Percentiles rank a stretch among this genome's conserved stretches.
These are phyloP conservation scores for Bryoerythrophyllum caledonicum DNA, from an alignment of 225 moss, liverwort and hornwort species.

Conservation along the genomic window DNA sequence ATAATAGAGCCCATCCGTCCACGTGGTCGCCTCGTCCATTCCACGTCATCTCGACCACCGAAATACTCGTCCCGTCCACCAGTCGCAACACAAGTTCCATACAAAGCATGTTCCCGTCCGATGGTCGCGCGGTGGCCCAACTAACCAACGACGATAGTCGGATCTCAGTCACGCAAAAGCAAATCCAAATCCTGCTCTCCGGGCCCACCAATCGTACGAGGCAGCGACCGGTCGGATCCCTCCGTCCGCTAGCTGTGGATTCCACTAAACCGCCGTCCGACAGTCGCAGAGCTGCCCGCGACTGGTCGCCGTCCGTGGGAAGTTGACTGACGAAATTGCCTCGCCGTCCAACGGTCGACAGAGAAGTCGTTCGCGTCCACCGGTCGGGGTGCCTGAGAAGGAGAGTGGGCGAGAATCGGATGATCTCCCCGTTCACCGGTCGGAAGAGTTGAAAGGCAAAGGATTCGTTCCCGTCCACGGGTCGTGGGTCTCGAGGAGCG, in stretches of 20 bases:
- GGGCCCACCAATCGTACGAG: too few species aligned
- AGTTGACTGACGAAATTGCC: too few species aligned
- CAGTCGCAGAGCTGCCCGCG: not conserved
- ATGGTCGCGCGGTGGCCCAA: not conserved
- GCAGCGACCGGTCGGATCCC: too few species aligned
- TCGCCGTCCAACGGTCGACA: not conserved
- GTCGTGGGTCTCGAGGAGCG: not conserved
- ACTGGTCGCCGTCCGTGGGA: too few species aligned
- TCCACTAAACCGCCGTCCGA: fast-evolving
- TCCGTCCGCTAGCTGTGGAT: not conserved
- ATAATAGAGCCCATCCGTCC: not conserved
- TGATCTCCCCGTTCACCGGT: not conserved
- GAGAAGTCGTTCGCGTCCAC: not conserved
- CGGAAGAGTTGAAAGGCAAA: not conserved
- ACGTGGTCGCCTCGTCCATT: not conserved
- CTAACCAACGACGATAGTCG: not conserved
- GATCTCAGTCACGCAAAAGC: not conserved
- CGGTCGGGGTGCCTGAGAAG: too few species aligned
- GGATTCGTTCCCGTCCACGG: not conserved
- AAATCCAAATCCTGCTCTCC: too few species aligned
- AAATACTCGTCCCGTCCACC: not conserved
- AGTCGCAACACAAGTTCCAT: not conserved
- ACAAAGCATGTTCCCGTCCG: not conserved
- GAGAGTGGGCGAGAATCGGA: too few species aligned
- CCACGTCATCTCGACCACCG: not conserved